Conservation (phyloP, 169 alveolate genomes). For the Plasmodium gonderi region DNA sequence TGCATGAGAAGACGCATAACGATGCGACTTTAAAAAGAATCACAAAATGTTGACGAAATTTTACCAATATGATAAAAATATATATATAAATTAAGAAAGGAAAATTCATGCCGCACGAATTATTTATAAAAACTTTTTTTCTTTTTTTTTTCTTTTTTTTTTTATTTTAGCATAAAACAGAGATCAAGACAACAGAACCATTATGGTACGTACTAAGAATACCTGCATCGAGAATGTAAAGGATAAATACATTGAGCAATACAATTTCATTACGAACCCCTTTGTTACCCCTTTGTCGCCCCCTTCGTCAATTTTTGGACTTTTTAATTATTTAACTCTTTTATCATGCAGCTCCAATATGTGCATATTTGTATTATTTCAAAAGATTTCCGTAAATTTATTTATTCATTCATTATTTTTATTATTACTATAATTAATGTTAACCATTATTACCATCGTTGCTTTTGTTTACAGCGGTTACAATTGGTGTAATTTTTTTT, state of each 20-base stretch:
- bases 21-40: neutral
- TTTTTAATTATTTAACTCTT: neutral
- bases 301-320: neutral
- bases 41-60: neutral
- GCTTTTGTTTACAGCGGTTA: no score
- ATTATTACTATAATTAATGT: neutral
- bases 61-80: no score
- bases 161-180: conserved; percentile 38
- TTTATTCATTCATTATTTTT: neutral
- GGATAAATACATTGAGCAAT: neutral
- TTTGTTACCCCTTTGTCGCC: neutral
- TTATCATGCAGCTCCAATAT: neutral
- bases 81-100: neutral
- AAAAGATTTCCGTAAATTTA: neutral
- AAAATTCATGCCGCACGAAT: neutral
- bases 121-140: neutral
- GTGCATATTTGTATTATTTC: neutral
- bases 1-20: neutral
- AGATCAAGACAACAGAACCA: conserved; percentile 35
- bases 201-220: conserved; percentile 48
- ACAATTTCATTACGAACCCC: neutral
- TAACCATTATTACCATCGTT: neutral
- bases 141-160: conserved; percentile 13
- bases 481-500: no score
- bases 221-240: neutral